These are phyloP conservation scores for Pneumocystis jirovecii DNA, from an alignment of 1,139 yeast genomes.

Conservation along the genomic window DNA sequence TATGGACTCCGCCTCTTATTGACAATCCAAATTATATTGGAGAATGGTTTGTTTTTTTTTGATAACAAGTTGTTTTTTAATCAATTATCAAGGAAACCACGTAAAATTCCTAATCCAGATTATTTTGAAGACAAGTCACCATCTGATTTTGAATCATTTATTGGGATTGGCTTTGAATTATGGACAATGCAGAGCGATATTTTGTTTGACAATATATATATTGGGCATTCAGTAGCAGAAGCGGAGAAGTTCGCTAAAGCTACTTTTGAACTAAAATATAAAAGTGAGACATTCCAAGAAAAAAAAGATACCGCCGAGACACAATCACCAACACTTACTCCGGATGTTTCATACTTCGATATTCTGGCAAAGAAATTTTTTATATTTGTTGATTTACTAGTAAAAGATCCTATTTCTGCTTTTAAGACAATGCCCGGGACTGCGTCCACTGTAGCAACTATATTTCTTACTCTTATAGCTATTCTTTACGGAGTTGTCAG, in stretches of 20 bases:
- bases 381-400: neutral
- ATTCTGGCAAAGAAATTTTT: neutral
- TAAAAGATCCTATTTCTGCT: neutral
- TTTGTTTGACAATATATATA: constrained; percentile 65
- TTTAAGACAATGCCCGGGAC: neutral
- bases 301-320: constrained; percentile 14
- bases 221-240: constrained; percentile 68
- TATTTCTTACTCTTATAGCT: neutral
- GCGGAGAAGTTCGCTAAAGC: constrained; percentile 71
- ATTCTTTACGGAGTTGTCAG: neutral
- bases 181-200: constrained; percentile 75
- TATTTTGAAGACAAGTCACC: constrained; percentile 48
- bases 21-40: constrained; percentile 69
- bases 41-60: constrained; percentile 34
- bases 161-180: constrained; percentile 75
- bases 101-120: constrained; percentile 50
- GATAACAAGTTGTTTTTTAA: neutral
- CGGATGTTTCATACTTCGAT: neutral
- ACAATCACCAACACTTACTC: neutral
- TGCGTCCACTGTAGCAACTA: neutral
- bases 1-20: constrained; percentile 56
- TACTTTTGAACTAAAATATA: constrained; percentile 51
- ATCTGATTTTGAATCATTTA: constrained; percentile 49
- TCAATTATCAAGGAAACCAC: constrained; percentile 28
- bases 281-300: constrained; percentile 34